These are phyloP conservation scores for Elasticomyces elasticus DNA, from an alignment of 495 filamentous ascomycete genomes.

Conservation along the genomic window DNA sequence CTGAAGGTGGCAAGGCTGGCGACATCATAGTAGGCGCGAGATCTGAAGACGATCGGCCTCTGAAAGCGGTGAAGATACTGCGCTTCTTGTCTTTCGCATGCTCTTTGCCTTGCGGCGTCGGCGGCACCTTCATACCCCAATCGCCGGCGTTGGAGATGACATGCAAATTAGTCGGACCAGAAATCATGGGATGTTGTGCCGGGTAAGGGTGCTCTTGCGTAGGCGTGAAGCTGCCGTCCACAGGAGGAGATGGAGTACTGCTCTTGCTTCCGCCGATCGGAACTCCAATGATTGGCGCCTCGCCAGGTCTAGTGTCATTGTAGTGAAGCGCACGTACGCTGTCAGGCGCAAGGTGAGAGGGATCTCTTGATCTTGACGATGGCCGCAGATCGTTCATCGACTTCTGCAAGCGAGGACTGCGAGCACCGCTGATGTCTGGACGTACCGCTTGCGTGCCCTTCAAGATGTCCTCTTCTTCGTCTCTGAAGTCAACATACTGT, in stretches of 20 bases:
- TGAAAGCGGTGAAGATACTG: conserved; percentile 84
- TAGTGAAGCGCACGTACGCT: conserved; percentile 72
- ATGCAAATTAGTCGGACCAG: conserved; percentile 73
- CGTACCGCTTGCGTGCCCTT: conserved; percentile 6
- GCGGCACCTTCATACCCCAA: conserved; percentile 66
- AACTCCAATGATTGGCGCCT: conserved; percentile 51
- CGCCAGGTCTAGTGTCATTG: conserved; percentile 67
- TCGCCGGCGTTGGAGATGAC: conserved; percentile 76
- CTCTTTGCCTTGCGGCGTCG: conserved; percentile 50
- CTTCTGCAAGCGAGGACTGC: conserved; percentile 18
- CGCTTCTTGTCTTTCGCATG: conserved; percentile 66
- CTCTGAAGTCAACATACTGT: conserved; percentile 74
- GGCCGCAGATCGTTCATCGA: conserved; percentile 17
- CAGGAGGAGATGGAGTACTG: conserved; percentile 37
- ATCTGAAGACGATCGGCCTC: conserved; percentile 55
- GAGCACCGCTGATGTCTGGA: conserved; percentile 9
- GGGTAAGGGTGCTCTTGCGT: conserved; percentile 5
- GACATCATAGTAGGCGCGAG: conserved; percentile 29
- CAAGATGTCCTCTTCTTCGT: conserved; percentile 15
- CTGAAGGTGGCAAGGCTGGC: conserved; percentile 1
- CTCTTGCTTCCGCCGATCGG: conserved; percentile 24
- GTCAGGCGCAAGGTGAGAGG: conserved; percentile 28
- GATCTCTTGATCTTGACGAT: conserved; percentile 6
- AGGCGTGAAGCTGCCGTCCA: conserved; percentile 13
- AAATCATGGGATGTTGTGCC: conserved; percentile 46